These are phyloP conservation scores for Coemansia sp. DNA, from an alignment of 192 early-diverging fungal genomes.

Conservation along the genomic window DNA sequence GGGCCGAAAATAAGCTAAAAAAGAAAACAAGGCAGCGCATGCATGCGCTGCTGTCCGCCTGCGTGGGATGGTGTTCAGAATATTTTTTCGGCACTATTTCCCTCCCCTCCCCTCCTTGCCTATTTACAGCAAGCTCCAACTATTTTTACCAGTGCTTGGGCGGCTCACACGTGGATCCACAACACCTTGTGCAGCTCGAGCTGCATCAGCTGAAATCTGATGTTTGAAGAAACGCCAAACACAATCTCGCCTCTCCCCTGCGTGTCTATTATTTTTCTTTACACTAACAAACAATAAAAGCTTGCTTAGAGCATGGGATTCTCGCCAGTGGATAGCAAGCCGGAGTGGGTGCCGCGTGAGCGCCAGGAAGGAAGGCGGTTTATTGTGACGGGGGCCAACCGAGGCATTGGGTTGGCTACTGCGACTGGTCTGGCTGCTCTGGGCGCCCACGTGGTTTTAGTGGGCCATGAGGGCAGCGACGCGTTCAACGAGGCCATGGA, in stretches of 20 bases:
- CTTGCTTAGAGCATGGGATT: too few species aligned
- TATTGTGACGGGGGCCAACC: conserved; percentile 50
- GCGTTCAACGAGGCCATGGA: conserved; percentile 45
- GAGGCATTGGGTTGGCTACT: conserved; percentile 46
- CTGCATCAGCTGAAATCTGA: neutral
- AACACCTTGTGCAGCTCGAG: neutral
- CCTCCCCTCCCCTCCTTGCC: neutral
- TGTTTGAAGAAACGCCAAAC: neutral
- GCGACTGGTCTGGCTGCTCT: conserved; percentile 41
- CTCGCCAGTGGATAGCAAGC: conserved; percentile 18
- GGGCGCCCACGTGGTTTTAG: conserved; percentile 44
- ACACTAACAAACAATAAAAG: neutral
- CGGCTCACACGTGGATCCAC: conserved; percentile 1
- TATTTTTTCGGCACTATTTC: neutral
- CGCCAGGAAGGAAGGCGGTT: conserved; percentile 38
- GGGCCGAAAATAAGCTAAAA: neutral
- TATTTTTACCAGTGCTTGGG: neutral
- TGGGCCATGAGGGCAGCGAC: conserved; percentile 36
- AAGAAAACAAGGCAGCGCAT: neutral
- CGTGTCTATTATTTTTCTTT: neutral
- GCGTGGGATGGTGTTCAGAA: neutral
- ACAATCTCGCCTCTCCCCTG: neutral
- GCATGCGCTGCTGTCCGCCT: neutral
- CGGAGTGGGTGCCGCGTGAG: conserved; percentile 42
- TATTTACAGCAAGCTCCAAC: neutral